Evolutionary conservation across 176 grass and related monocot species (phyloP).

Genomic region (Microstegium vimineum): DNA sequence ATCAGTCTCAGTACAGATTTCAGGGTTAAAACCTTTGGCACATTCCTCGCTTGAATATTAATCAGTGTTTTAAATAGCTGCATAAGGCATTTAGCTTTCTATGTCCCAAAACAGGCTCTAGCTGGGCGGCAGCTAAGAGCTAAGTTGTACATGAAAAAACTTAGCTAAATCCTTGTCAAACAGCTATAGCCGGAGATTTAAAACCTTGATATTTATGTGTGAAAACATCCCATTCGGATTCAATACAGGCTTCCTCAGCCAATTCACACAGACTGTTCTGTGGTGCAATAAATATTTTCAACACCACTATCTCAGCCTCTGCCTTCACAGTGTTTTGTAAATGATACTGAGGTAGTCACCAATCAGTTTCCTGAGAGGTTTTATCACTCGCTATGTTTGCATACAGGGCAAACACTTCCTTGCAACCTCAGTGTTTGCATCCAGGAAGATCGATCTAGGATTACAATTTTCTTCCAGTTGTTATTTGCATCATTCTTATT

Average conservation of each 20-base stretch:
- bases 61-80: too few relatives aligned
- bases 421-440: conserved; percentile 41
- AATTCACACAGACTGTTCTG: conserved; percentile 7
- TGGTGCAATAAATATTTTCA: conserved; percentile 46
- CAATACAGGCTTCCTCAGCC: background rate
- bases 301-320: conserved; percentile 60
- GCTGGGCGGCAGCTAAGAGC: too few relatives aligned
- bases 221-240: conserved; percentile 12
- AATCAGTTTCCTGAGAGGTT: conserved; percentile 36
- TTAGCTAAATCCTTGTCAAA: too few relatives aligned
- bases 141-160: too few relatives aligned
- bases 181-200: too few relatives aligned
- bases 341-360: conserved; percentile 68
- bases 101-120: too few relatives aligned
- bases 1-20: conserved; percentile 18
- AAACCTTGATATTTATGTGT: background rate
- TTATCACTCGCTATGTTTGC: background rate
- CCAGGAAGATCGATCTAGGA: conserved; percentile 10
- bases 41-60: too few relatives aligned
- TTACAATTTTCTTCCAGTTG: conserved; percentile 51
- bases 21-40: background rate
- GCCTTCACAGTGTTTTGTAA: conserved; percentile 31
- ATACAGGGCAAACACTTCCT: conserved; percentile 51
- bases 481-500: conserved; percentile 31
- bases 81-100: too few relatives aligned